Evolutionary conservation across 1,284 basidiomycete species (phyloP), one percentile per base, ranked within the genome.

Genomic region (Cryptococcus sp.): DNA sequence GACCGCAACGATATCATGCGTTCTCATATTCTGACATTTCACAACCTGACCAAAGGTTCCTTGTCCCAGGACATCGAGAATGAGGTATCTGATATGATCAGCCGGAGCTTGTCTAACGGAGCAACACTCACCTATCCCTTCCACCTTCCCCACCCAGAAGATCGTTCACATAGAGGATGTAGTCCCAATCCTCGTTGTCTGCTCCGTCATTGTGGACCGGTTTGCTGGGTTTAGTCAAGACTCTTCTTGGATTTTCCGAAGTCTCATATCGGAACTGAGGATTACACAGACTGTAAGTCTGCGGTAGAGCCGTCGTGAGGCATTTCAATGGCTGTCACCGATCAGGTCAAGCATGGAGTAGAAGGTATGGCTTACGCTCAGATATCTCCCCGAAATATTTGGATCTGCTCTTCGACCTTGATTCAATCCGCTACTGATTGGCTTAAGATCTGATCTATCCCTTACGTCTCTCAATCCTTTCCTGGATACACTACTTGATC

Each of bases 1-100:
- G 60, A 98, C 95, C 13, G 96, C 96, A 45, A 96, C 91, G 52
- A 98, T 90, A 74, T 97, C 94, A 76, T 98, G 93, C 41, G 90
- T 98, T 78, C 94, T 90, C 88, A 98, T 95, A 73, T 99, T 97
- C 76, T 98, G 96, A 74, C 96, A 98, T 76, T 99, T 98, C 72
- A 98, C 96, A 33, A 99, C 95, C 76, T 99, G 95, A 2, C 96
- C 95, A 67, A 99, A 99, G 3, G 95, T 98, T 37, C 95, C 95
- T 76, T 98, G 95, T 13, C 95, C 95, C 36, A 99, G 84, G 55
- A 98, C 90, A 76, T 98, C 96, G 49, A 99, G 84, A 70, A 99
- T 98, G 65, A 98, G 82, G 75, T 98, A 98, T 73, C 91, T 91
- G 44, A 41, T 78, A 49, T 32, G 15, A 50, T 59, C 36, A 66